Evolutionary conservation across 192 early-diverging fungal genomes (phyloP).

Genomic region (Linnemannia zychae): DNA sequence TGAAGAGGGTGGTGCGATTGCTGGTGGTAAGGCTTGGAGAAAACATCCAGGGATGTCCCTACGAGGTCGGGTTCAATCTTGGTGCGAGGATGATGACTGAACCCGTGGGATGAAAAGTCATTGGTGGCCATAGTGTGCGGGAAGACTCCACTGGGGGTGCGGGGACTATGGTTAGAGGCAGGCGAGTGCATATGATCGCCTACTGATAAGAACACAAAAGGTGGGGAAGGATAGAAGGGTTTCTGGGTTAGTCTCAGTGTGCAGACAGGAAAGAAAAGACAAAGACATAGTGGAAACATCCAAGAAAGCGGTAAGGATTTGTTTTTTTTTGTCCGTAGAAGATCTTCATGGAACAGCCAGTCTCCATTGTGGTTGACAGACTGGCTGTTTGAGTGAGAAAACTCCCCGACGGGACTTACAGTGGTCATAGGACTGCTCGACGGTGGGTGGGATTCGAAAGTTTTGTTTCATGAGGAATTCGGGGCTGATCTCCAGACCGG

Average conservation of each 20-base stretch:
- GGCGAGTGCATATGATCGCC: slow-evolving; percentile 27
- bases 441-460: slow-evolving; percentile 67
- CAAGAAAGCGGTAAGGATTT: not conserved
- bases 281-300: not conserved
- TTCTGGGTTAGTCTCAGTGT: not conserved
- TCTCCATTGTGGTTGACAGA: not conserved
- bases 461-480: slow-evolving; percentile 72
- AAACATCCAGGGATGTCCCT: slow-evolving; percentile 21
- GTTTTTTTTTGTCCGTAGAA: not conserved
- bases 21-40: slow-evolving; percentile 36
- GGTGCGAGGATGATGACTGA: slow-evolving; percentile 33
- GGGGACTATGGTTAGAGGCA: slow-evolving; percentile 34
- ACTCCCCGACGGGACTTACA: slow-evolving; percentile 15
- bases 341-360: not conserved
- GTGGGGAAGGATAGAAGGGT: not conserved
- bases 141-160: slow-evolving; percentile 32
- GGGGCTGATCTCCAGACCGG: slow-evolving; percentile 67
- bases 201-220: slow-evolving; percentile 1
- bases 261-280: not conserved
- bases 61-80: slow-evolving; percentile 26
- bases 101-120: slow-evolving; percentile 27
- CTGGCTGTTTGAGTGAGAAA: not conserved
- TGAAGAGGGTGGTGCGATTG: slow-evolving; percentile 27
- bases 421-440: slow-evolving; percentile 54
- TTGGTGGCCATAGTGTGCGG: slow-evolving; percentile 4